Conservation (phyloP, 352 stramenopile genomes). For the Thraustochytrium sp. region DNA sequence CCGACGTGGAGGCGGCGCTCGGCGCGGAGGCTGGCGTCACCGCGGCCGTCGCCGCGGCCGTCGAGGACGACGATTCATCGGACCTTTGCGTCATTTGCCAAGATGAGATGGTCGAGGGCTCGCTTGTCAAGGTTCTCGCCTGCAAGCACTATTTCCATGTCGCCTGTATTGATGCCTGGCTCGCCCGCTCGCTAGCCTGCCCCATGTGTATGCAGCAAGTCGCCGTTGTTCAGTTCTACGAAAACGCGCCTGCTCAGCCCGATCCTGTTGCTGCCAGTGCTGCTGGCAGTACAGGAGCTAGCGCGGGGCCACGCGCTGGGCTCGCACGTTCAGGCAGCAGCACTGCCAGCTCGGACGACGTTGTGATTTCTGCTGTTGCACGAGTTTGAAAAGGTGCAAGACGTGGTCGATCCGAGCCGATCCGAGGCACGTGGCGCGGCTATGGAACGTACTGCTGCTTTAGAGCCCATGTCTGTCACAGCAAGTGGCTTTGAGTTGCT, state of each 20-base stretch:
- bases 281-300: too few species aligned
- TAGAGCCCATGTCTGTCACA: too few species aligned
- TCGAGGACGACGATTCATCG: neutral
- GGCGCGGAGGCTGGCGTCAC: neutral
- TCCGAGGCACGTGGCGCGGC: too few species aligned
- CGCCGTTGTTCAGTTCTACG: constrained; percentile 3
- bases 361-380: too few species aligned
- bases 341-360: too few species aligned
- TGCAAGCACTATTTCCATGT: constrained; percentile 31
- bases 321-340: too few species aligned
- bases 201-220: constrained; percentile 38
- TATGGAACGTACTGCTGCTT: too few species aligned
- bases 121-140: neutral
- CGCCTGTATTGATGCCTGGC: constrained; percentile 14
- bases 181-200: constrained; percentile 5
- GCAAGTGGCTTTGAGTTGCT: too few species aligned
- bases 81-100: constrained; percentile 37
- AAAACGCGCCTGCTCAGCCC: neutral
- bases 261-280: neutral
- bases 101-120: neutral
- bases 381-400: too few species aligned
- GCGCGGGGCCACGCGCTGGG: too few species aligned
- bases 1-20: neutral
- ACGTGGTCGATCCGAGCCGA: too few species aligned
- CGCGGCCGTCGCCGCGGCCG: neutral